Evolutionary conservation across 306 rosid species (phyloP), one percentile per base, ranked within the genome.

Genomic region (Boehmeria nivea): DNA sequence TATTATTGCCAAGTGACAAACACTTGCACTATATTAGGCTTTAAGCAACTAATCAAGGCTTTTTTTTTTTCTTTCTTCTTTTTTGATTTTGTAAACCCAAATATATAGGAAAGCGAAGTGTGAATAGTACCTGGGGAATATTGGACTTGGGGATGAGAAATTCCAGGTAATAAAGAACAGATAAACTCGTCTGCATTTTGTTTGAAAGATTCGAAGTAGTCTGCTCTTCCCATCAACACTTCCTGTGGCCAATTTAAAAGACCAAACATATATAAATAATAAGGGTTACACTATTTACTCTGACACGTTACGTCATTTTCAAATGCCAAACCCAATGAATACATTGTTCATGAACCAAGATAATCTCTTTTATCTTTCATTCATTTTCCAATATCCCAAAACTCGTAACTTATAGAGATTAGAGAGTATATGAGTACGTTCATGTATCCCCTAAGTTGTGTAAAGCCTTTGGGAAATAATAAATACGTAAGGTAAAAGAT

Each of bases 101-200:
- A 10, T 40, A 40, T 34, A 43, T 10, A 5, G 36, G 4, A 34
- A 26, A 38, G 3, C 16, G 19, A 12, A 21, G 20, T 27, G 17
- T 16, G 3, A 24, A 38, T 53, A 64, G 40, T 82, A 91, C 99
- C 99, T 19, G 96, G 99, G 46, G 96, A 91, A 75, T 87, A 91
- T 46, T 91, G 99, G 71, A 90, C 83, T 71, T 87, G 87, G 47
- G 94, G 78, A 68, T 87, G 91, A 48, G 98, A 81, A 71, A 84
- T 74, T 70, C 95, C 96, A 26, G 95, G 99, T 79, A 91, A 47
- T 47, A 87, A 50, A 12, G 99, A 82, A 61, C 96, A 87, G 43
- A 91, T 91, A 64, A 91, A 91, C 36, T 12, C 93, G 74, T 91
- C 96, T 5, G 99, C 96, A 37, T 91, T 91, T 55, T 72, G 91